Evolutionary conservation across 495 filamentous ascomycete species (phyloP), one percentile per base, ranked within the genome.

Genomic region (Penicillium simplicissimum): DNA sequence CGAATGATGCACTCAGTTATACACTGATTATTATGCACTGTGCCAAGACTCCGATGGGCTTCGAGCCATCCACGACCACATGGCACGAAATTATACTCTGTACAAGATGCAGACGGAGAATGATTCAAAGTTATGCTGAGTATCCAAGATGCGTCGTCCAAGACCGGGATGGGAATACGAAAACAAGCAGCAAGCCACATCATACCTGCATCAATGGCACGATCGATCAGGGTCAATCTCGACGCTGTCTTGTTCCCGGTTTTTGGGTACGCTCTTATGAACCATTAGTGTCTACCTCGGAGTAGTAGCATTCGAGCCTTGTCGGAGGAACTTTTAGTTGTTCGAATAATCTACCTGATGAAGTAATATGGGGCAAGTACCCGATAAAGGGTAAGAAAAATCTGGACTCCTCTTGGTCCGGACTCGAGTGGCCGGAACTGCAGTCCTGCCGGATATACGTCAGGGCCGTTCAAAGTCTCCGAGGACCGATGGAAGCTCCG

Each of bases 381-480:
- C 9, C 42, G 23, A 45, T 52, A 34, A 34, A 33, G 31, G 48
- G 48, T 8, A 34, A 34, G 48, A 17, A 34, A 34, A 34, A 10
- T 28, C 48, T 52, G 48, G 48, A 31, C 15, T 35, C 33, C 17
- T 25, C 21, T 19, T 33, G 49, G 49, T 35, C 33, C n/a, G 52
- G 31, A 4, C 14, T 35, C 57, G 38, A 38, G 9, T 58, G 62
- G 65, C 55, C 57, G 67, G 67, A 64, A 69, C 11, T 61, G 25
- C 42, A 55, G 40, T 66, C 66, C 66, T 65, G 15, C 60, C 65
- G 65, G 67, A 67, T 65, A 61, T 70, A 70, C 64, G 61, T 64
- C 64, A 66, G 56, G 56, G 59, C 33, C 31, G 28, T 60, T 57
- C 23, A 11, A 65, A 61, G 65, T 61, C 66, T 65, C 69, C 69